These are phyloP conservation scores for Rhynchosporium agropyri DNA, from an alignment of 2,329 filamentous ascomycete species.

Conservation along the genomic window DNA sequence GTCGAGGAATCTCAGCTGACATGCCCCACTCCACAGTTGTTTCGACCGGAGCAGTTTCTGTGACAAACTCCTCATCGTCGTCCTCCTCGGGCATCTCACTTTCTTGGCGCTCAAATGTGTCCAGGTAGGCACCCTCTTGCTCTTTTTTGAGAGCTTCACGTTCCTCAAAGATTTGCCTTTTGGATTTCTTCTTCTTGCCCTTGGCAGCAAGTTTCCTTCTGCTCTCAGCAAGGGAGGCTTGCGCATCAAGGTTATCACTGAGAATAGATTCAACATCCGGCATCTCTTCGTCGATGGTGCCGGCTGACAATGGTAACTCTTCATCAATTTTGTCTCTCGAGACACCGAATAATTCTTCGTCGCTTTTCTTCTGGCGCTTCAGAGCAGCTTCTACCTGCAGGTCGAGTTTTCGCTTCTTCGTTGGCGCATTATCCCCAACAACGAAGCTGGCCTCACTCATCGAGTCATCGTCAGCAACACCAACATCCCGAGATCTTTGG, in stretches of 20 bases:
- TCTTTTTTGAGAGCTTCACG: conserved; percentile 61
- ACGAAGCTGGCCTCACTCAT: conserved; percentile 75
- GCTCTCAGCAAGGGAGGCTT: conserved; percentile 46
- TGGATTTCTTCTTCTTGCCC: conserved; percentile 69
- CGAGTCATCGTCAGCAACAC: conserved; percentile 58
- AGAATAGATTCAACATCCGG: conserved; percentile 53
- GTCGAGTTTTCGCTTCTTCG: conserved; percentile 75
- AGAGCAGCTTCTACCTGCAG: conserved; percentile 68
- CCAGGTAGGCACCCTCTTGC: conserved; percentile 50
- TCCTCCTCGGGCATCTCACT: conserved; percentile 43
- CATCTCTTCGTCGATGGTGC: conserved; percentile 51
- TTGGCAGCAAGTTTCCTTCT: conserved; percentile 62
- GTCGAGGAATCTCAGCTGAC: conserved; percentile 58
- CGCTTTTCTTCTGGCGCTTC: conserved; percentile 79
- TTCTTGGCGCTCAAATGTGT: conserved; percentile 46
- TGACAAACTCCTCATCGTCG: conserved; percentile 41
- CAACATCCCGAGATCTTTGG: conserved; percentile 22
- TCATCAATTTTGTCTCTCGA: conserved; percentile 57
- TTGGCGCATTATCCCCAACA: conserved; percentile 56
- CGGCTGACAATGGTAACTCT: conserved; percentile 48
- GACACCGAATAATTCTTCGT: conserved; percentile 76
- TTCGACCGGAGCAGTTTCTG: conserved; percentile 45
- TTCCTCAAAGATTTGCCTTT: conserved; percentile 75
- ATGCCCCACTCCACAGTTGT: conserved; percentile 60
- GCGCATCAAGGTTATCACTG: conserved; percentile 54